Conservation (phyloP, 169 alveolate genomes). For the Eimeria praecox region DNA sequence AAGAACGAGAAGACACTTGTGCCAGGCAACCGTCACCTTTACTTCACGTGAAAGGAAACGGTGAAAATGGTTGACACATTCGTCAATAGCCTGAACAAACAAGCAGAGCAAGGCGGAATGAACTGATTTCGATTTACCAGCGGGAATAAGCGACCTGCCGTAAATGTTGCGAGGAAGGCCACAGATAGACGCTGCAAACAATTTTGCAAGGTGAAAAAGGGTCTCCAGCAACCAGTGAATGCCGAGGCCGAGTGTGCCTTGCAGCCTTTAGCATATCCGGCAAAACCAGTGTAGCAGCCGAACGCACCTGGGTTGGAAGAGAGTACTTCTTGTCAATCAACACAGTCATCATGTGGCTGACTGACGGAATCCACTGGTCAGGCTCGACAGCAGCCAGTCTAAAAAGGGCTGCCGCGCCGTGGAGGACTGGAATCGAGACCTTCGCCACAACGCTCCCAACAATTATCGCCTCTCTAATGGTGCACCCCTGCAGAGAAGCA, state of each 20-base stretch:
- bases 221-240: neutral
- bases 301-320: slow-evolving; percentile 78
- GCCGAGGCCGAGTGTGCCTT: slow-evolving; percentile 63
- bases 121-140: neutral
- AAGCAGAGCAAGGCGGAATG: neutral
- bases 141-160: slow-evolving; percentile 91
- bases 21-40: slow-evolving; percentile 95
- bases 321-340: slow-evolving; percentile 92
- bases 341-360: slow-evolving; percentile 90
- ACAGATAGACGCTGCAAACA: slow-evolving; percentile 52
- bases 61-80: slow-evolving; percentile 90
- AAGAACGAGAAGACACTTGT: slow-evolving; percentile 92
- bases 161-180: neutral
- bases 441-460: slow-evolving; percentile 91
- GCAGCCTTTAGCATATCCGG: neutral
- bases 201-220: slow-evolving; percentile 49
- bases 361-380: slow-evolving; percentile 78
- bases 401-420: slow-evolving; percentile 95
- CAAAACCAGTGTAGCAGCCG: neutral
- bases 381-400: slow-evolving; percentile 89
- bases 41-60: slow-evolving; percentile 86
- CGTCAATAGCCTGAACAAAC: slow-evolving; percentile 86
- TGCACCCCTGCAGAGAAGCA: slow-evolving; percentile 82
- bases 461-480: slow-evolving; percentile 95
- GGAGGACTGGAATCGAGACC: slow-evolving; percentile 94